These are phyloP conservation scores for Evernia prunastri DNA, from an alignment of 495 filamentous ascomycete species.

Conservation along the genomic window DNA sequence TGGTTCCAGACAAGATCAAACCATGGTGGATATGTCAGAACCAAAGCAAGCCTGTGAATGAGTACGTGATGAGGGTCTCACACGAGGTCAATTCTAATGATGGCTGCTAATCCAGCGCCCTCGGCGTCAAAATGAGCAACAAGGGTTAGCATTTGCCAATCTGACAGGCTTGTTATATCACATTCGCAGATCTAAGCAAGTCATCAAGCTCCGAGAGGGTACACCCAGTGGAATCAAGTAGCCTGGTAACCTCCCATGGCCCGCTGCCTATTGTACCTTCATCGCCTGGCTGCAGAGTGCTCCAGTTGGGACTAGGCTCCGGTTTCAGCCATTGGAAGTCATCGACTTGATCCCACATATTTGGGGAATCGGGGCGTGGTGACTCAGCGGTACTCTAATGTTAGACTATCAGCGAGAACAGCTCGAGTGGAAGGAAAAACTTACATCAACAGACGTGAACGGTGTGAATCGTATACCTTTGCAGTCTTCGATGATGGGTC, in stretches of 20 bases:
- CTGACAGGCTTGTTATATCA: background rate
- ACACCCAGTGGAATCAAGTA: background rate
- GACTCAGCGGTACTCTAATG: conserved; percentile 32
- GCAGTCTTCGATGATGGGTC: conserved; percentile 93
- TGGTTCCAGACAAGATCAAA: background rate
- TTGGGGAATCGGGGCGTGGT: conserved; percentile 34
- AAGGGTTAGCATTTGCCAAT: background rate
- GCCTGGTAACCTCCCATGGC: conserved; percentile 3
- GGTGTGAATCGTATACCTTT: conserved; percentile 69
- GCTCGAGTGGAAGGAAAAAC: conserved; percentile 26
- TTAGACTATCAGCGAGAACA: background rate
- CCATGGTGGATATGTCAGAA: no score
- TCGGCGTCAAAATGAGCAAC: background rate
- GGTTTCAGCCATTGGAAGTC: conserved; percentile 96
- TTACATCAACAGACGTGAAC: conserved; percentile 61
- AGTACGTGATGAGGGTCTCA: no score
- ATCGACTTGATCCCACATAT: conserved; percentile 83
- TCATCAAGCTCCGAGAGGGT: conserved; percentile 2
- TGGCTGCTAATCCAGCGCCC: background rate
- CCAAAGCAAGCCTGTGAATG: no score
- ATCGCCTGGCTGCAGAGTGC: conserved; percentile 53
- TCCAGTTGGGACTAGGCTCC: conserved; percentile 86
- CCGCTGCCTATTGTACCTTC: conserved; percentile 1
- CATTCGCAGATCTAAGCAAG: conserved; percentile 9
- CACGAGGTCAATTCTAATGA: background rate